phyloP scores from a whole-genome alignment of 1,139 yeast species.

The Debaryomycetaceae sp. region DNA sequence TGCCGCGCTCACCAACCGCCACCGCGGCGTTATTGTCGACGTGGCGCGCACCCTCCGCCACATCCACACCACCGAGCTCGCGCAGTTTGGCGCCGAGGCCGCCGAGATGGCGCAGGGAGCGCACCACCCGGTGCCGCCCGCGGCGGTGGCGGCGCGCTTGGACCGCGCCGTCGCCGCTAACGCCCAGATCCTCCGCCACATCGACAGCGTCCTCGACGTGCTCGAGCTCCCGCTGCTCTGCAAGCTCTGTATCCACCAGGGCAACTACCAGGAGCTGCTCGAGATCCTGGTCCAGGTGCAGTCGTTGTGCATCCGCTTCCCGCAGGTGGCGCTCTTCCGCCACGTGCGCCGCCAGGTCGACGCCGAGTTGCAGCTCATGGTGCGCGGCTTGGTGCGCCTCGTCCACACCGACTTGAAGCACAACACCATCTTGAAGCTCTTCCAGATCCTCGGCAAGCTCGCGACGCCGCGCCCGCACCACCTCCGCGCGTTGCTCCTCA shows the following conservation, averaged over 20 bases:
- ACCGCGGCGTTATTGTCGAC: constrained; percentile 39
- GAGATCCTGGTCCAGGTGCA: constrained; percentile 71
- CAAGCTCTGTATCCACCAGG: constrained; percentile 77
- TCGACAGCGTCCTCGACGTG: constrained; percentile 71
- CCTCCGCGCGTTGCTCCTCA: constrained; percentile 47
- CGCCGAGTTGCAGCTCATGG: constrained; percentile 58
- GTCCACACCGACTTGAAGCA: constrained; percentile 75
- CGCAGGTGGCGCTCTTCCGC: constrained; percentile 52
- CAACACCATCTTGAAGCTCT: constrained; percentile 69
- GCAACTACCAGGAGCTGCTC: constrained; percentile 85
- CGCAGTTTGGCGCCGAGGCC: constrained; percentile 18
- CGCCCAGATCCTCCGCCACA: constrained; percentile 49
- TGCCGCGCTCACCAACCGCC: constrained; percentile 30
- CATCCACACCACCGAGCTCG: constrained; percentile 20
- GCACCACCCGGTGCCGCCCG: not conserved
- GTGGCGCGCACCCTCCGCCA: constrained; percentile 28
- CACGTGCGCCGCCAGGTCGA: constrained; percentile 54
- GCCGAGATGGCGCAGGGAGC: constrained; percentile 1
- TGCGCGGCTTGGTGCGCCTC: constrained; percentile 60
- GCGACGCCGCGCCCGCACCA: constrained; percentile 32
- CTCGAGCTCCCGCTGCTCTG: constrained; percentile 81
- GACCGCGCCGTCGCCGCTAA: constrained; percentile 20
- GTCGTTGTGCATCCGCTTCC: constrained; percentile 65
- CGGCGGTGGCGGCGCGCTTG: constrained; percentile 11
- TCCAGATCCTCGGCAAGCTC: constrained; percentile 69